These are phyloP conservation scores for Diaporthe aspalathi DNA, from an alignment of 2,329 filamentous ascomycete genomes.

Conservation along the genomic window DNA sequence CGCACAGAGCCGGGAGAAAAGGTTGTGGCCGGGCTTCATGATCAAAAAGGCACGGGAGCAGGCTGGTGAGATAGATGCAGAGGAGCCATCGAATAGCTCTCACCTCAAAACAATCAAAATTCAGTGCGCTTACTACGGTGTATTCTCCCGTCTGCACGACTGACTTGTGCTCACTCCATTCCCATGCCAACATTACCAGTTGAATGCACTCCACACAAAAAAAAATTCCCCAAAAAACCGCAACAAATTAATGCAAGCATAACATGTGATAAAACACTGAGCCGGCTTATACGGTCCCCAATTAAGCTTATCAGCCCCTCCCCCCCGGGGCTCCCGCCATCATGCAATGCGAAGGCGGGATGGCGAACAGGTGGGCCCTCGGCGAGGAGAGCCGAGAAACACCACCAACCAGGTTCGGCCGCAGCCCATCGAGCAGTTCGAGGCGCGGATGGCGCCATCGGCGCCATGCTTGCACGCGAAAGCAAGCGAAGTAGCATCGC, in stretches of 20 bases:
- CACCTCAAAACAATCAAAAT: not conserved
- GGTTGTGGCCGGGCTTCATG: not conserved
- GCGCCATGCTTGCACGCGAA: slow-evolving; percentile 4
- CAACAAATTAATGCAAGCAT: not conserved
- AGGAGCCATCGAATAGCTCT: not conserved
- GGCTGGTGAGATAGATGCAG: not conserved
- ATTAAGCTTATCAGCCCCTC: slow-evolving; percentile 27
- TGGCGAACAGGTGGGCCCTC: slow-evolving; percentile 29
- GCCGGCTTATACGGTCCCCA: not conserved
- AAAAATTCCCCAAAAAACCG: not conserved
- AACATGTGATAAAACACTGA: not conserved
- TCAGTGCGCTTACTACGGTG: not conserved
- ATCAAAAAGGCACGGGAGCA: not conserved
- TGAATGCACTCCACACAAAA: no score
- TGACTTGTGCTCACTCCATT: not conserved
- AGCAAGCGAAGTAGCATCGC: slow-evolving; percentile 23
- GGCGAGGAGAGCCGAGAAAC: slow-evolving; percentile 2
- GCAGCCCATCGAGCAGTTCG: slow-evolving; percentile 5
- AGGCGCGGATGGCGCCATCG: slow-evolving; percentile 35
- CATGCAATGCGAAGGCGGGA: slow-evolving; percentile 14
- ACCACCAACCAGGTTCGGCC: slow-evolving; percentile 6
- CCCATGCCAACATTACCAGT: not conserved
- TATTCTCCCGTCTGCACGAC: not conserved
- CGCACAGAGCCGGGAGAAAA: not conserved
- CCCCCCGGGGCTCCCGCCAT: not conserved